Base-by-base conservation (phyloP, 2,329 filamentous ascomycete species). In the Eutypella sp. region DNA sequence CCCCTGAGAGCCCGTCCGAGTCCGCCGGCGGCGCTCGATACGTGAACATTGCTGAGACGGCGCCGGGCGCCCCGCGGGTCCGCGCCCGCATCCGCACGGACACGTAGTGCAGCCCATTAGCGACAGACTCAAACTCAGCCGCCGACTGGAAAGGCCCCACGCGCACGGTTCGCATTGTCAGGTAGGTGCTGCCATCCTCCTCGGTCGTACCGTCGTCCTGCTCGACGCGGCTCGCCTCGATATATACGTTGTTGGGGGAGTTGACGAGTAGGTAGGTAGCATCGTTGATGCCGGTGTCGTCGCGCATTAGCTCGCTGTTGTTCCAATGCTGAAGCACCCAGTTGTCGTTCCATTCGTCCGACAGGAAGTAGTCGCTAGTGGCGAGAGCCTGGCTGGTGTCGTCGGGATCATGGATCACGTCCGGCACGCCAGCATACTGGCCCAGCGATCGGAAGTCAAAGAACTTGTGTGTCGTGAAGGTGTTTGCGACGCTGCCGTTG, bases 41-140 rank as follows among this genome's bases (percentile, higher is more conserved):
- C 16, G 74, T 77, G 63, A 79, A 79, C 52, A 79, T 63, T 49
- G 74, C 73, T 6, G 74, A 70, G 47, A 74, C 70, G 44, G 72
- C 76, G 16, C 76, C 76, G 0, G 67, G 47, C 15, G 57, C 59
- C 7, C 76, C 75, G 2, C 64, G 57, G 18, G 73, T 74, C 38
- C 76, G 73, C 29, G 75, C 72, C 37, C 70, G 66, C 69, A 79
- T 73, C 39, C 75, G 72, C 47, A 77, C 51, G 3, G 70, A 72
- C 38, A 70, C 49, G 57, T 58, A 67, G 27, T 67, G 58, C 56
- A 65, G 70, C 34, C 55, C 56, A 18, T 48, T 40, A 2, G 58
- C 56, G 13, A 55, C 33, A 10, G 70, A 67, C 51, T 74, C 67
- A 43, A 78, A 66, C 61, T 78, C 74, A 37, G 74, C 69, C 3